Evolutionary conservation across 2,329 filamentous ascomycete genomes (phyloP).

Genomic region (Phyllosticta citriasiana): DNA sequence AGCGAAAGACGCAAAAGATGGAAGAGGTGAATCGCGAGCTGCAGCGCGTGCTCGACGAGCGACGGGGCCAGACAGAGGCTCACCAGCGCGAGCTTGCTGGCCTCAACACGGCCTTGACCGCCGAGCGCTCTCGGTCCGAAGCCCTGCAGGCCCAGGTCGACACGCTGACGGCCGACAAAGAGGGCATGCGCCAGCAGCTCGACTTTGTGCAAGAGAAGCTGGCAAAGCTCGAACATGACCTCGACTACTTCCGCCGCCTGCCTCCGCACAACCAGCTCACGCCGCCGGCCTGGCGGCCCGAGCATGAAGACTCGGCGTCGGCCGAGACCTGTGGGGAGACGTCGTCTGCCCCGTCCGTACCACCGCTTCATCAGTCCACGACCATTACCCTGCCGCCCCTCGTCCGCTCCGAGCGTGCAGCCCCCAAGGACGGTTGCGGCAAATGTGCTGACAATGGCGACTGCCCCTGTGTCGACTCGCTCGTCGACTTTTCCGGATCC

Average conservation of each 20-base stretch:
- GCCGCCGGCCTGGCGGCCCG: conserved; percentile 10
- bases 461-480: conserved; percentile 24
- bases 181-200: conserved; percentile 10
- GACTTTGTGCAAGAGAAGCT: conserved; percentile 8
- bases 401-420: conserved; percentile 3
- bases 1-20: conserved; percentile 75
- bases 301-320: conserved; percentile 2
- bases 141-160: conserved; percentile 10
- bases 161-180: conserved; percentile 10
- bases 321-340: conserved; percentile 7
- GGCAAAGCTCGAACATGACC: conserved; percentile 7
- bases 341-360: not conserved
- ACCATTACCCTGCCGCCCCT: conserved; percentile 9
- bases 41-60: conserved; percentile 21
- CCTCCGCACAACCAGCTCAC: conserved; percentile 8
- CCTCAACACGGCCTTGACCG: conserved; percentile 2
- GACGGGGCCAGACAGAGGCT: conserved; percentile 13
- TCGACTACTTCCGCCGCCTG: conserved; percentile 6
- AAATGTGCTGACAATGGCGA: conserved; percentile 15
- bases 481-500: conserved; percentile 7
- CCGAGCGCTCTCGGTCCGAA: conserved; percentile 12
- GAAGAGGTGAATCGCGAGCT: conserved; percentile 46
- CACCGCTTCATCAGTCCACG: not conserved
- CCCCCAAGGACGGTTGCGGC: conserved; percentile 9
- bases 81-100: conserved; percentile 10